Evolutionary conservation across 192 early-diverging fungal species (phyloP), one percentile per base, ranked within the genome.

Genomic region (Diversispora epigaea): DNA sequence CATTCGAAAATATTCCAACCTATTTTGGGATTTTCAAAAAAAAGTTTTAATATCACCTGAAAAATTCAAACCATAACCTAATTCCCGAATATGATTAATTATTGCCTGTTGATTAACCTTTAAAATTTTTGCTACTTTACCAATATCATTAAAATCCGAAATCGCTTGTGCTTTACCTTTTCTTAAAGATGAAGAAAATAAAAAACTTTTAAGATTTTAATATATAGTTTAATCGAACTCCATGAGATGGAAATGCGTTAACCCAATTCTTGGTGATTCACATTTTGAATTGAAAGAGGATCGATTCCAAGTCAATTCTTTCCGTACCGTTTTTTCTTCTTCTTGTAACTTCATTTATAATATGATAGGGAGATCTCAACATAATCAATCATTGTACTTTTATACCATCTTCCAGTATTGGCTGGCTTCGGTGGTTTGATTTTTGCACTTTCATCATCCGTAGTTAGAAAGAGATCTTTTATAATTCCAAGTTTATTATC

Each of bases 91-190:
- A 55, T 64, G 65, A 12, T 39, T 50, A 19, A 25, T 25, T 3
- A 75, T 49, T 6, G 12, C 9, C n/a, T 32, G 55, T 65, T 15
- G 40, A 11, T n/a, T 52, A 1, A 65, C 43, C 12, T 41, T 44
- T 17, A 49, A 25, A 10, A 54, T 32, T 65, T 75, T 12, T 45
- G 73, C 61, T 25, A 75, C 63, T 55, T 75, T 65, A 9, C 52
- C 8, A 43, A 50, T 65, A 52, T 75, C 39, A 39, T 65, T 47
- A 50, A 65, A 63, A 9, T n/a, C 73, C 0, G 55, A 43, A 41
- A 63, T 40, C 11, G 54, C 15, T 52, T 75, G 73, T 8, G 22
- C 47, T 14, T 65, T 63, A 3, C 73, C 73, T 65, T 75, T 75
- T 54, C 65, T 65, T 6, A 25, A 39, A 75, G 47, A 41, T 65